Percentiles rank a stretch among this genome's conserved stretches.
These are phyloP conservation scores for Xylaria cubensis DNA, from an alignment of 495 filamentous ascomycete species.

Conservation along the genomic window DNA sequence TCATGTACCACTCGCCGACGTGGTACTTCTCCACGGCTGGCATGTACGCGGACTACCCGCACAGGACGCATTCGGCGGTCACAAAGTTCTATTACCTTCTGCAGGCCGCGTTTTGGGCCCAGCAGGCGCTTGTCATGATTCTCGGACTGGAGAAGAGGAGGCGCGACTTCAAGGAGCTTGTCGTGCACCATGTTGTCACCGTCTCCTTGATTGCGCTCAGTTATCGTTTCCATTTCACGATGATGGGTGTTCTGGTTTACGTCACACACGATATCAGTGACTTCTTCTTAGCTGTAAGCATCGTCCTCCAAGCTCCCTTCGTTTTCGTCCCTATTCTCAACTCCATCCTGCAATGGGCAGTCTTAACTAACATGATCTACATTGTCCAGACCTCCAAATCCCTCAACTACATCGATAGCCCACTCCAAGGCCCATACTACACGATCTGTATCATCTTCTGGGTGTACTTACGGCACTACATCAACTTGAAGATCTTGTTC, in stretches of 20 bases:
- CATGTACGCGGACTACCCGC: conserved; percentile 92
- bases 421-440: conserved; percentile 79
- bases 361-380: conserved; percentile 13
- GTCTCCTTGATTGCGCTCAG: conserved; percentile 81
- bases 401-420: conserved; percentile 85
- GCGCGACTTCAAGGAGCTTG: conserved; percentile 94
- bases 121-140: conserved; percentile 90
- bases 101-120: conserved; percentile 93
- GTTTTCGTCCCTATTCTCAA: neutral
- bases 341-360: neutral
- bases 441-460: conserved; percentile 78
- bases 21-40: conserved; percentile 95
- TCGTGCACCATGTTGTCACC: conserved; percentile 90
- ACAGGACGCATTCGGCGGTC: conserved; percentile 74
- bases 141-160: conserved; percentile 91
- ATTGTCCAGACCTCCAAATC: conserved; percentile 78
- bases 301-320: neutral
- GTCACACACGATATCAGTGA: conserved; percentile 95
- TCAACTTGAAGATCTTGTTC: conserved; percentile 87
- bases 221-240: conserved; percentile 96
- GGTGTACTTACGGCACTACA: conserved; percentile 89
- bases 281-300: conserved; percentile 90
- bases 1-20: conserved; percentile 85
- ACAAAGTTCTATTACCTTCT: conserved; percentile 98
- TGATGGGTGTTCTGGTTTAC: conserved; percentile 94